phyloP scores from a whole-genome alignment of 805 yeast genomes.

The Saturnispora hagleri region DNA sequence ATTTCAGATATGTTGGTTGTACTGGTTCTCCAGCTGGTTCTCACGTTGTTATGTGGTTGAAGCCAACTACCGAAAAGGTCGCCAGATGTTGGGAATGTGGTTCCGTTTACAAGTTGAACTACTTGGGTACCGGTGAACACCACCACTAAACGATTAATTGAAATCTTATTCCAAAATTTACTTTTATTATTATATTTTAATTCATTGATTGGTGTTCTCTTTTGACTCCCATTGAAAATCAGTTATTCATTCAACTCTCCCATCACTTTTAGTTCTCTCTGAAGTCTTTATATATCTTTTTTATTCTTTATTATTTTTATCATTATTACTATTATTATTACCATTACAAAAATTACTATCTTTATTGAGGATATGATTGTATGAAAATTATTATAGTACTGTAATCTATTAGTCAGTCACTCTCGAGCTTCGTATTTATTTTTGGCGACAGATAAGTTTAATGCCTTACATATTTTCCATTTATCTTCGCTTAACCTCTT shows the following conservation, averaged over 20 bases:
- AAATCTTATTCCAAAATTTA: background rate
- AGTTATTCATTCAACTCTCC: background rate
- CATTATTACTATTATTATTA: background rate
- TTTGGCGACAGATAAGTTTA: no score
- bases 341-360: background rate
- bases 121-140: slow-evolving; percentile 69
- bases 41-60: slow-evolving; percentile 87
- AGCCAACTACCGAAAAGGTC: slow-evolving; percentile 71
- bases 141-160: slow-evolving; percentile 34
- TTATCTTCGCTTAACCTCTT: no score
- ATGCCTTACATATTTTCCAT: no score
- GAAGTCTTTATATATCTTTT: slow-evolving; percentile 4
- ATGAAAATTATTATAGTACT: no score
- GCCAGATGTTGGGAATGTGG: slow-evolving; percentile 99
- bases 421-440: no score
- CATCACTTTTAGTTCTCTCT: slow-evolving; percentile 3
- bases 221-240: background rate
- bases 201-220: background rate
- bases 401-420: no score
- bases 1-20: slow-evolving; percentile 93
- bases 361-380: no score
- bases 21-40: slow-evolving; percentile 92
- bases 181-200: background rate
- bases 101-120: slow-evolving; percentile 81
- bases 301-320: slow-evolving; percentile 3